Evolutionary conservation across 2,329 filamentous ascomycete species (phyloP).

Genomic region (Neodidymelliopsis sp.): DNA sequence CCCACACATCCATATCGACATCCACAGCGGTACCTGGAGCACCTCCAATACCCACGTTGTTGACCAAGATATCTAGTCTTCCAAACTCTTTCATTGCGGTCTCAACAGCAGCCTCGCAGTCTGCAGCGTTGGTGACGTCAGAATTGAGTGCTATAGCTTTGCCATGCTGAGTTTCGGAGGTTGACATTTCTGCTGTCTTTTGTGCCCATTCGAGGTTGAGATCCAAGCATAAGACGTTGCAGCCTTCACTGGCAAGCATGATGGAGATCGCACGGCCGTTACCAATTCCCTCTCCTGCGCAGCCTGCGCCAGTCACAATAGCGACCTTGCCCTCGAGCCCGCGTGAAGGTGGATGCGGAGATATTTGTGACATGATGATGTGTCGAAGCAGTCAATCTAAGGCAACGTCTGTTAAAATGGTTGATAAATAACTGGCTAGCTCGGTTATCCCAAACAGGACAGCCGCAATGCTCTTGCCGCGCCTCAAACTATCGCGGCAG

Average conservation of each 20-base stretch:
- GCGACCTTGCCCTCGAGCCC: constrained; percentile 56
- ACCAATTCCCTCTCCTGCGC: constrained; percentile 64
- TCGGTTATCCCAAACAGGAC: constrained; percentile 10
- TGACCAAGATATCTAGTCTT: constrained; percentile 68
- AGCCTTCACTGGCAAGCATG: constrained; percentile 66
- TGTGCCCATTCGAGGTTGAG: constrained; percentile 58
- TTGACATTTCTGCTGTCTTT: constrained; percentile 63
- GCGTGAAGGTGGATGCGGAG: constrained; percentile 42
- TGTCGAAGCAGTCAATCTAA: neutral
- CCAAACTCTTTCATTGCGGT: constrained; percentile 60
- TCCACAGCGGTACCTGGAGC: constrained; percentile 66
- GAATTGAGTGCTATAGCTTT: constrained; percentile 54
- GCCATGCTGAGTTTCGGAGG: constrained; percentile 14
- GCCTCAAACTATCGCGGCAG: neutral
- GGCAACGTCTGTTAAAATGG: neutral
- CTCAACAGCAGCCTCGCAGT: constrained; percentile 58
- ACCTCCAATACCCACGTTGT: constrained; percentile 70
- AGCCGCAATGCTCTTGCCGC: neutral
- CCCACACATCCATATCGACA: constrained; percentile 67
- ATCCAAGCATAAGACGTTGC: constrained; percentile 67
- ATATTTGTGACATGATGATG: constrained; percentile 24
- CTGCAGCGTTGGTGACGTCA: constrained; percentile 63
- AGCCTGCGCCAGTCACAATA: constrained; percentile 68
- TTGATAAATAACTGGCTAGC: neutral
- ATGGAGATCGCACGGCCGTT: constrained; percentile 67